Evolutionary conservation across 192 early-diverging fungal species (phyloP).

Genomic region (Lunasporangiospora selenospora): DNA sequence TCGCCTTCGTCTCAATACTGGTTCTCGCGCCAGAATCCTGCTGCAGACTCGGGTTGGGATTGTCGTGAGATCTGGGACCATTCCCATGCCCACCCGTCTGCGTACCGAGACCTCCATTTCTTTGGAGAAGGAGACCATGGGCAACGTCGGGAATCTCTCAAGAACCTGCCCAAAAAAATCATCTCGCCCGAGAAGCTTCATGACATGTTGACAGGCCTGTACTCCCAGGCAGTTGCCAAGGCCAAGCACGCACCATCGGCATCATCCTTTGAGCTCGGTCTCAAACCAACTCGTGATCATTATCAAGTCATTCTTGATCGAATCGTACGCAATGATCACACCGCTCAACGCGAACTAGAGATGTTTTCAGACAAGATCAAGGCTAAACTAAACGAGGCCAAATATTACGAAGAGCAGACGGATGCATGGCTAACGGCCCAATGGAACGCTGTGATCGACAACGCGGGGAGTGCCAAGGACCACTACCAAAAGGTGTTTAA

Average conservation of each 20-base stretch:
- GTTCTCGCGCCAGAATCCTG: constrained; percentile 25
- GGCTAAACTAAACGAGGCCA: constrained; percentile 37
- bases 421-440: constrained; percentile 39
- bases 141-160: constrained; percentile 17
- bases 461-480: constrained; percentile 25
- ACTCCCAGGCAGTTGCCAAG: constrained; percentile 19
- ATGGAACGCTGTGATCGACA: constrained; percentile 35
- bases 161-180: constrained; percentile 36
- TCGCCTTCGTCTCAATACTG: constrained; percentile 36
- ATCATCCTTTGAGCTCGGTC: constrained; percentile 15
- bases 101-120: no score
- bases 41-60: constrained; percentile 12
- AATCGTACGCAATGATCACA: constrained; percentile 13
- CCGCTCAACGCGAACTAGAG: constrained; percentile 21
- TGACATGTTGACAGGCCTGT: constrained; percentile 12
- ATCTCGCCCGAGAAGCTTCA: constrained; percentile 25
- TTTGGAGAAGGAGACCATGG: constrained; percentile 17
- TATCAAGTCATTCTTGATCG: constrained; percentile 13
- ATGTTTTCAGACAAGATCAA: constrained; percentile 27
- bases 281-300: constrained; percentile 25
- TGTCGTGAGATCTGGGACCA: constrained; percentile 48
- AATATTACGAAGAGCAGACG: constrained; percentile 43
- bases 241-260: constrained; percentile 21
- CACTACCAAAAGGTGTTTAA: constrained; percentile 36
- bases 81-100: no score